Evolutionary conservation across 805 yeast species (phyloP), one percentile per base, ranked within the genome.

Genomic region (Priceomyces medius): DNA sequence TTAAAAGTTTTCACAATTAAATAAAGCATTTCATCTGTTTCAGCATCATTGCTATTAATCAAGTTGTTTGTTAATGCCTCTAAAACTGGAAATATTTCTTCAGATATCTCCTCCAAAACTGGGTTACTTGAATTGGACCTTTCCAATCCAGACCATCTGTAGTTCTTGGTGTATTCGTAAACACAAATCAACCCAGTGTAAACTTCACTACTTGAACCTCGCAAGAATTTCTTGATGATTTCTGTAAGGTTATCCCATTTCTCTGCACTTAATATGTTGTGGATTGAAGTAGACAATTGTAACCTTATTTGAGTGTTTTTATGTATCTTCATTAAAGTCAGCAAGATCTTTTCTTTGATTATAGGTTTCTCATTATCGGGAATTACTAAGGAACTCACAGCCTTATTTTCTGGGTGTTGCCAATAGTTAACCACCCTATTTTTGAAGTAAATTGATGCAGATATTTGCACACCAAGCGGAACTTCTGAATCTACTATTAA

Each of bases 241-340:
- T 53, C 53, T 7, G 57, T 46, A 40, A 71, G 51, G 41, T 64
- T 69, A 14, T 63, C 67, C 76, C 76, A 71, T 42, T 69, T 70
- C 17, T 77, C 80, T 26, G 66, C 60, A 41, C 65, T 61, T 44
- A 83, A 58, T 7, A 83, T 79, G 32, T 66, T 70, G 55, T 80
- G 74, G 35, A 84, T 61, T 0, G 85, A 75, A 20, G 78, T 76
- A 13, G 81, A 62, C 37, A 83, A 61, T 56, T 81, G 87, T 21
- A 81, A 75, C 49, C 76, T 66, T 31, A 83, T 44, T 46, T 58
- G 63, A 24, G 49, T 50, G 43, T 56, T 61, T 42, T 59, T 61
- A 46, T 63, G 61, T 21, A 62, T 61, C 34, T 64, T 61, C 32
- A 65, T 52, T 53, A 90, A 59, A 0, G 71, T 61, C 34, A 61